Percentiles rank a stretch among this genome's conserved stretches.
Conservation (phyloP, 345 rosid species). For the Nasturtium officinale region DNA sequence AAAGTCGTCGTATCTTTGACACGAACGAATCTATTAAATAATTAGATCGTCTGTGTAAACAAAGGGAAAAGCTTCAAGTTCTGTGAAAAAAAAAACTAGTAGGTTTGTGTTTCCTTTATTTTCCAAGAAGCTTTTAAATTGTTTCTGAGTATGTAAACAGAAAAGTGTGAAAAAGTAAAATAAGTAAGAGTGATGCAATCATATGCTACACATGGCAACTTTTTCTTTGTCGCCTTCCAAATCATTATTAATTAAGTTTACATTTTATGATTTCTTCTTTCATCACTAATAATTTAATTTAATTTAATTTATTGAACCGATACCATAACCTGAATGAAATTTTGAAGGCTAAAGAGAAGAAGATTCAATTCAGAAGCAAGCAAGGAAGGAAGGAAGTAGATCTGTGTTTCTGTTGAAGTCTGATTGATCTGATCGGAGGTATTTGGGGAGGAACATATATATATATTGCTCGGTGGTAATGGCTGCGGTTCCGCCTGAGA, state of each 20-base stretch:
- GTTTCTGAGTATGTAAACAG: conserved; percentile 9
- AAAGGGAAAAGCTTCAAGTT: background rate
- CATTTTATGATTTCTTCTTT: background rate
- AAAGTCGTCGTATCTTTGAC: background rate
- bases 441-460: background rate
- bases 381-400: conserved; percentile 12
- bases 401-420: conserved; percentile 10
- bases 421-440: conserved; percentile 28
- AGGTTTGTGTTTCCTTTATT: background rate
- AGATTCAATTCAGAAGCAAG: background rate
- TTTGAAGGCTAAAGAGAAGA: conserved; percentile 9
- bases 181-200: background rate
- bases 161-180: conserved; percentile 1
- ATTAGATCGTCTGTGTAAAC: background rate
- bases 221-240: conserved; percentile 42
- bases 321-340: conserved; percentile 23
- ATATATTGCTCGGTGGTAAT: conserved; percentile 39
- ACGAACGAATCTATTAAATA: background rate
- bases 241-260: conserved; percentile 12
- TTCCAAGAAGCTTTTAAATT: background rate
- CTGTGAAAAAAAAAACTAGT: background rate
- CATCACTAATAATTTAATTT: conserved; percentile 21
- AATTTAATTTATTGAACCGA: background rate
- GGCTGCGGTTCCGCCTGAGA: conserved; percentile 84
- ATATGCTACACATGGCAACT: conserved; percentile 38